These are phyloP conservation scores for Polyporus tsugae DNA, from an alignment of 1,284 basidiomycete genomes.

Conservation along the genomic window DNA sequence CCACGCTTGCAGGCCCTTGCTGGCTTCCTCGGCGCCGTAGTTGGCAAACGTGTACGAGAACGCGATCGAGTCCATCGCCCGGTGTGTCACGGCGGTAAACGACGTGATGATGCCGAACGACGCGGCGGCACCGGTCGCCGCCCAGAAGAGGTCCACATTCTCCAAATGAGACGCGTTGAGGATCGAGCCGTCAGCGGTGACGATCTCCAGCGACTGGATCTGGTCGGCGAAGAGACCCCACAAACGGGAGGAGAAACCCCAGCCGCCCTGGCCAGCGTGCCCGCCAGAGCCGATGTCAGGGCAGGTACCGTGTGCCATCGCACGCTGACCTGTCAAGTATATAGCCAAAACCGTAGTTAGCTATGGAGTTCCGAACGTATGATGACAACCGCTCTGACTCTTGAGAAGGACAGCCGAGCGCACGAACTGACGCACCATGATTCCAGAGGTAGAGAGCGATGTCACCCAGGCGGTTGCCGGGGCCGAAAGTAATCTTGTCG, in stretches of 20 bases:
- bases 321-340: constrained; percentile 10
- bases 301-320: constrained; percentile 21
- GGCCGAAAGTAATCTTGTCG: constrained; percentile 11
- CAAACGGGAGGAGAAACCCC: constrained; percentile 15
- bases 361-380: no score
- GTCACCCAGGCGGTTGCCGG: constrained; percentile 18
- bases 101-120: constrained; percentile 14
- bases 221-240: constrained; percentile 21
- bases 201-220: constrained; percentile 18
- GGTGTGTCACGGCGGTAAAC: constrained; percentile 10
- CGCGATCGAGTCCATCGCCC: constrained; percentile 14
- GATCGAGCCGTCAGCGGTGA: constrained; percentile 10
- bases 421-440: constrained; percentile 7
- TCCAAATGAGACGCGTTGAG: background rate
- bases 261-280: constrained; percentile 19
- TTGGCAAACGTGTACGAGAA: constrained; percentile 17
- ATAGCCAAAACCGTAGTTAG: background rate
- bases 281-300: constrained; percentile 21
- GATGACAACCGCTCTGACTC: no score
- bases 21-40: constrained; percentile 15
- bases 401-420: background rate
- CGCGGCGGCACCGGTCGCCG: constrained; percentile 8
- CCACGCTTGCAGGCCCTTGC: constrained; percentile 19
- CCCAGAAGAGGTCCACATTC: constrained; percentile 20
- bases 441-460: constrained; percentile 22